Base-by-base conservation (phyloP, 2,329 filamentous ascomycete species). In the Amauroascus niger region DNA sequence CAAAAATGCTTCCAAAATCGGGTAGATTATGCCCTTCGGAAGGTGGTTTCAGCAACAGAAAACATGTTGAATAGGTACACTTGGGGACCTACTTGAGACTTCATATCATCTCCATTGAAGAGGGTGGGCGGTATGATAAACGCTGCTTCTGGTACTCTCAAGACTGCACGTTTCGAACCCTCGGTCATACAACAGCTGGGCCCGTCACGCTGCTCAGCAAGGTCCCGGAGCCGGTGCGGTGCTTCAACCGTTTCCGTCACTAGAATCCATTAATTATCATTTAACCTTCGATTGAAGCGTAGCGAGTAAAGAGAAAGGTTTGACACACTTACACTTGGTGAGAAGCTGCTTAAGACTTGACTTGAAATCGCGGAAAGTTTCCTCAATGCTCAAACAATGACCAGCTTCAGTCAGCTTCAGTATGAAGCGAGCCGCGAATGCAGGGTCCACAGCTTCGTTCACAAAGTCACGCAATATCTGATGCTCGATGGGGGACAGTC, bases 1-100 rank as follows among this genome's bases (percentile, higher is more conserved):
- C n/a, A 52, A 26, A 52, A 52, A 52, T 20, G 39, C 33, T 24
- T 52, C 37, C 32, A 52, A n/a, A n/a, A 46, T 13, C 13, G 50
- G 37, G 30, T 26, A 45, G n/a, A 52, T 16, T 18, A 37, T 11
- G 44, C 44, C 28, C 13, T 33, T 35, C 3, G 4, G 33, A 35
- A 11, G 20, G 16, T 40, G 18, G 5, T 18, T 20, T 6, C 37
- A 18, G 37, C 14, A 3, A 32, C 20, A 24, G 40, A 11, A 37
- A n/a, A 37, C 39, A 3, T n/a, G 20, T 28, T 9, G 16, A 18
- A 39, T 13, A 48, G 2, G 7, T 5, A n/a, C n/a, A 8, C n/a
- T 22, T 18, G 40, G 16, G n/a, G 4, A 30, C 41, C 5, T 40
- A 48, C 43, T 30, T 48, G 9, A 6, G 28, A 7, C 16, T 20